Conservation (phyloP, 2,329 filamentous ascomycete species). For the Bisporella sp. region DNA sequence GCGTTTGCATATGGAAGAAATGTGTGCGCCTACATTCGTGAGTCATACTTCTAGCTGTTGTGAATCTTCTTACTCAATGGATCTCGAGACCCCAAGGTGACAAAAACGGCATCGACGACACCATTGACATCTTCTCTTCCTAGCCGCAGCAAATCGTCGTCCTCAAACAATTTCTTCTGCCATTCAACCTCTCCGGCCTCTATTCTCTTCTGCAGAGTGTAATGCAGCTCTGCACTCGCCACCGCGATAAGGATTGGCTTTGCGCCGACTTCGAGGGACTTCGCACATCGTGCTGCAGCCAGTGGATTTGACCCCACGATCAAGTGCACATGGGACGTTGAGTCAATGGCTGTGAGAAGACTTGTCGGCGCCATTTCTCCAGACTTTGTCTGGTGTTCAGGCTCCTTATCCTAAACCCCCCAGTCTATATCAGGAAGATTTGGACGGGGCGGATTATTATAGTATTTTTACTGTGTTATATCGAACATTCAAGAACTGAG, state of each 20-base stretch:
- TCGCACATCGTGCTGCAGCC: conserved; percentile 74
- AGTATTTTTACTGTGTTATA: not conserved
- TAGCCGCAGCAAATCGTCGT: conserved; percentile 64
- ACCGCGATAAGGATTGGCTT: conserved; percentile 73
- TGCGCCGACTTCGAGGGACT: conserved; percentile 77
- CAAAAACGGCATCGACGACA: conserved; percentile 88
- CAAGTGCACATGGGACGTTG: conserved; percentile 67
- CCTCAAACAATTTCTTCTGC: conserved; percentile 59
- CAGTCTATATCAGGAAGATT: not conserved
- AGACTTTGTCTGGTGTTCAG: not conserved
- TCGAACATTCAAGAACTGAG: too few relatives aligned
- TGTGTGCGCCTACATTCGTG: conserved; percentile 45
- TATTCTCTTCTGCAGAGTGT: conserved; percentile 53
- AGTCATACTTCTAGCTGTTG: not conserved
- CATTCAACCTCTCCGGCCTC: conserved; percentile 61
- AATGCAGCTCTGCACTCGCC: conserved; percentile 50
- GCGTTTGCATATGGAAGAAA: conserved; percentile 68
- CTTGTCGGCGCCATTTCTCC: conserved; percentile 30
- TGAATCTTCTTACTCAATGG: conserved; percentile 28
- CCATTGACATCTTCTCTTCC: conserved; percentile 72
- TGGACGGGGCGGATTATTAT: not conserved
- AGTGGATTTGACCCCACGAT: conserved; percentile 82
- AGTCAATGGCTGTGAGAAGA: conserved; percentile 68
- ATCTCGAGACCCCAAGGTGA: conserved; percentile 55
- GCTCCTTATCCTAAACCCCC: not conserved